phyloP scores from a whole-genome alignment of 805 yeast genomes.

The Metschnikowia kunwiensis region DNA sequence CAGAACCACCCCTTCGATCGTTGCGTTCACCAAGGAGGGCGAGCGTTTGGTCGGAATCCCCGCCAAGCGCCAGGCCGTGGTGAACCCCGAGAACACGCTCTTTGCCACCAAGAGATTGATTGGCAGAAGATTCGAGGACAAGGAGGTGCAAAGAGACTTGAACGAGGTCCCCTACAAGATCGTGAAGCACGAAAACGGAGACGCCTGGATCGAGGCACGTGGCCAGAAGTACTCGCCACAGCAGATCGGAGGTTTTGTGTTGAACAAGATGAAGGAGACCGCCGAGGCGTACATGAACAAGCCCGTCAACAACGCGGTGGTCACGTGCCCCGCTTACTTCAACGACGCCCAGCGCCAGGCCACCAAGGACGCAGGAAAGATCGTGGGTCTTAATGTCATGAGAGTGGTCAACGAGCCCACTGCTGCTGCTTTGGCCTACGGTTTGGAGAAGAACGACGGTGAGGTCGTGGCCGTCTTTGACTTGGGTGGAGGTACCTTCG shows the following conservation, averaged over 20 bases:
- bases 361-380: constrained; percentile 96
- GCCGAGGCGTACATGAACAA: constrained; percentile 91
- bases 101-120: constrained; percentile 94
- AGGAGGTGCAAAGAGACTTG: constrained; percentile 87
- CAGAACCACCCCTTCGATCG: constrained; percentile 85
- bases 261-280: constrained; percentile 97
- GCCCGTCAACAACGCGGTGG: constrained; percentile 83
- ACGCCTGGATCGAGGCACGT: constrained; percentile 92
- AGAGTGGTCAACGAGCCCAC: constrained; percentile 91
- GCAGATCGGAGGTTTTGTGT: constrained; percentile 88
- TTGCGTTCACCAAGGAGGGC: constrained; percentile 81
- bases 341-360: constrained; percentile 92
- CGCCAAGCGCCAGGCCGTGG: constrained; percentile 94
- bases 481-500: constrained; percentile 98
- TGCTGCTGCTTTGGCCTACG: constrained; percentile 93
- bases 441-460: constrained; percentile 80
- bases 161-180: constrained; percentile 87
- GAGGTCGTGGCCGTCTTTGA: constrained; percentile 94
- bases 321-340: constrained; percentile 87
- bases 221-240: constrained; percentile 90
- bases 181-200: constrained; percentile 87
- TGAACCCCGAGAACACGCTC: constrained; percentile 89
- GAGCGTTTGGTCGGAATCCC: constrained; percentile 91
- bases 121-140: constrained; percentile 87
- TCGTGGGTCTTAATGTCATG: constrained; percentile 87